Base-by-base conservation (phyloP, 371 early-diverging fungal species). In the Rhizopus stolonifer region DNA sequence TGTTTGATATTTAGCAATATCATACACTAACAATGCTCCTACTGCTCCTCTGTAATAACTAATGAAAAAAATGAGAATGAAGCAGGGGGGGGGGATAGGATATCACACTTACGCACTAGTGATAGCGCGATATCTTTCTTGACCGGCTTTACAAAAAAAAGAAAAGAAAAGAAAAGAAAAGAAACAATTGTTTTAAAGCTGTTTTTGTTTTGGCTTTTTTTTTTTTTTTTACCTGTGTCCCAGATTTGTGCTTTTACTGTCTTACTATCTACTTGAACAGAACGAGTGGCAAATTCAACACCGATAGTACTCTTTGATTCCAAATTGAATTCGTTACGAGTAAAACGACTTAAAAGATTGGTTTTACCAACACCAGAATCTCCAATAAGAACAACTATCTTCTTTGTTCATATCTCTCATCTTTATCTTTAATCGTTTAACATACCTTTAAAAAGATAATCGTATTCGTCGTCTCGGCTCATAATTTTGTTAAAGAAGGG, bases 291-390 rank as follows among this genome's bases (percentile, higher is more conserved):
- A 80, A 99, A 99, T 69, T 99, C 97, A 33, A 99, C 99, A 52
- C 99, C 99, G 60, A 99, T 99, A 51, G 99, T 99, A 19, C 99
- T 94, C 75, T 97, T 97, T 54, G 96, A 93, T 62, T 95, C 95
- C 61, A 94, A 69, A 72, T 89, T 91, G 81, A 98, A 98, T 72
- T 95, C 96, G 77, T 96, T 93, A 61, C 95, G 87, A 24, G 98
- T 96, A 69, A 99, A 96, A 57, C 96, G 87, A 61, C 93, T 86
- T 44, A 99, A 88, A 23, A 99, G 87, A 77, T 98, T 98, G 60
- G 99, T 97, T 73, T 99, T 99, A 55, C 99, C 99, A 60, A 99
- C 99, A 32, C 99, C 98, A 21, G 99, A 97, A 72, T 99, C 99
- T 39, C 99, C 99, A 80, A 99, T 99, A 46, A 99, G 83, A 21